Base-by-base conservation (phyloP, 1,284 basidiomycete genomes). In the Moesziomyces globuligerus region DNA sequence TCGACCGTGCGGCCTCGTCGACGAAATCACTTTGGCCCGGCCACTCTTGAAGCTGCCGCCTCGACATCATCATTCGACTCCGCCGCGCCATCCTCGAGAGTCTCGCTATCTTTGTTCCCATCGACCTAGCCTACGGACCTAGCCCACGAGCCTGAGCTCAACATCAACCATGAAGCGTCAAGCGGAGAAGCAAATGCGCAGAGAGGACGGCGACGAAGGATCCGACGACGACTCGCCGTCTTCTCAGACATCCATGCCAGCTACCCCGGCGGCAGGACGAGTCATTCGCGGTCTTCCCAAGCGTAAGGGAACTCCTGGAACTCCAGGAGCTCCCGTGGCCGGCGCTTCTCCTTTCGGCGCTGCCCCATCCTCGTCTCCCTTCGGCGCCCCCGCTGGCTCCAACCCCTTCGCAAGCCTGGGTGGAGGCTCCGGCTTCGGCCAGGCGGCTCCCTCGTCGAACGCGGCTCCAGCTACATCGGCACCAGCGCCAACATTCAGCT, bases 141-240 rank as follows among this genome's bases (percentile, higher is more conserved):
- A 29, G 11, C 29, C 11, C 29, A 2, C 1, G 15, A 29, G 11
- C 29, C 6, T 17, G 32, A 34, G 32, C 18, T n/a, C 13, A 36
- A 17, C 40, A 20, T 7, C 15, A 43, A 48, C 15, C 23, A 70
- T 71, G 68, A 71, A 71, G 54, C 56, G 68, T 2, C 68, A 71
- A 58, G 68, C 68, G 39, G 68, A 71, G 17, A 71, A 66, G 20
- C 68, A 71, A 29, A 66, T 71, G 17, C 52, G 68, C 7, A 32
- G 68, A 15, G 68, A 71, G 32, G 68, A 71, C 20, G 68, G 68
- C 13, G 68, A 66, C 26, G 68, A 61, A 13, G 60, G 36, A 20
- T 53, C 53, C 24, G 68, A 66, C 34, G 68, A 66, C 44, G 68
- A 65, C 15, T 61, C 68, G 49, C 50, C 55, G 36, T 66, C 52